Evolutionary conservation across 148 eudicot species (phyloP).

Genomic region (Selenicereus undatus): DNA sequence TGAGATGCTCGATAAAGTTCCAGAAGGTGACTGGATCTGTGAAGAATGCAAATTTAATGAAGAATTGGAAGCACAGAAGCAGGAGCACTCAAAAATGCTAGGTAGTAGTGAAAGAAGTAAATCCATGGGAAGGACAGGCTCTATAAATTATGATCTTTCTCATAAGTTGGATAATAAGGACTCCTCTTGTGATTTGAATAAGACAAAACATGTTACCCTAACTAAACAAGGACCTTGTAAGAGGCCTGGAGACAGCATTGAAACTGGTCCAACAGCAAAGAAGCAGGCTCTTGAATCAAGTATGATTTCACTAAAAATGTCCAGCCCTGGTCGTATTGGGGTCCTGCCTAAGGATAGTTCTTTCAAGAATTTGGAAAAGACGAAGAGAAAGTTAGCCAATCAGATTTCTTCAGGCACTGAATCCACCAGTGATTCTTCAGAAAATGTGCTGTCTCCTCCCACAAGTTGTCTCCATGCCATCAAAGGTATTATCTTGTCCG

Average conservation of each 20-base stretch:
- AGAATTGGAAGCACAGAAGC: slow-evolving; percentile 37
- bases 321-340: slow-evolving; percentile 38
- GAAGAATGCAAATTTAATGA: slow-evolving; percentile 75
- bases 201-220: slow-evolving; percentile 26
- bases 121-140: slow-evolving; percentile 37
- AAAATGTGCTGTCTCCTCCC: slow-evolving; percentile 42
- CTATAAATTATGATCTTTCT: slow-evolving; percentile 25
- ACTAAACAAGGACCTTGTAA: slow-evolving; percentile 38
- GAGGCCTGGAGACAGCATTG: slow-evolving; percentile 51
- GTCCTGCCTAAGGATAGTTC: slow-evolving; percentile 52
- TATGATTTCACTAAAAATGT: slow-evolving; percentile 43
- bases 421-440: slow-evolving; percentile 37
- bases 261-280: slow-evolving; percentile 53
- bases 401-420: slow-evolving; percentile 33
- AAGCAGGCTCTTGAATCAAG: slow-evolving; percentile 56
- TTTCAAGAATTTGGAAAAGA: slow-evolving; percentile 47
- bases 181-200: slow-evolving; percentile 36
- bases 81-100: slow-evolving; percentile 26
- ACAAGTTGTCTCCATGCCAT: slow-evolving; percentile 22
- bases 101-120: slow-evolving; percentile 45
- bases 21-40: slow-evolving; percentile 93
- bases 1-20: slow-evolving; percentile 63
- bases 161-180: slow-evolving; percentile 40
- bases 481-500: slow-evolving; percentile 23
- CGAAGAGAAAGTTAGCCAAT: slow-evolving; percentile 41